Evolutionary conservation across 2,329 filamentous ascomycete genomes (phyloP).

Genomic region (Xylariaceae sp.): DNA sequence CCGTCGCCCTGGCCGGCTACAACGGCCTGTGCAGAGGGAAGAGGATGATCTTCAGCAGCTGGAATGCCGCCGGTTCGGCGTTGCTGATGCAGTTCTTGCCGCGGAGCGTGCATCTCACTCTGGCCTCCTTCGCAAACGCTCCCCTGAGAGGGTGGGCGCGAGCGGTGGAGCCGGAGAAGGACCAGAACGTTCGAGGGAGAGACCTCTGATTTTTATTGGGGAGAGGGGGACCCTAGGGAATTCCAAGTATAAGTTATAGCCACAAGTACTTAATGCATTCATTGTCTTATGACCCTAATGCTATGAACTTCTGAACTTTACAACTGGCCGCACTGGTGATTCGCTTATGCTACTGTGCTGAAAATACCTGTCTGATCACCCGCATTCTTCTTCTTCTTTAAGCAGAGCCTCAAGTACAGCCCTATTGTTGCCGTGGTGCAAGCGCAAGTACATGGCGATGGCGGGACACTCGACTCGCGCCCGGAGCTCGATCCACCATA

Average conservation of each 20-base stretch:
- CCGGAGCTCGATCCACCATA: constrained; percentile 41
- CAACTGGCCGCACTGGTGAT: too few species aligned
- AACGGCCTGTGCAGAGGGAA: neutral
- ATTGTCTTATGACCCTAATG: too few species aligned
- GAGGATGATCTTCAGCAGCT: neutral
- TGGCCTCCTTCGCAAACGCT: neutral
- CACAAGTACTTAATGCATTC: too few species aligned
- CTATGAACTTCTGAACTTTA: too few species aligned
- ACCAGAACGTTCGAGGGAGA: neutral
- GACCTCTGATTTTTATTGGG: too few species aligned
- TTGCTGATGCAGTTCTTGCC: neutral
- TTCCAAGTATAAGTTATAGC: too few species aligned
- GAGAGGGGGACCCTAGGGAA: too few species aligned
- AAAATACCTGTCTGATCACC: too few species aligned
- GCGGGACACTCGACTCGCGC: constrained; percentile 38
- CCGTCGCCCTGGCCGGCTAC: neutral
- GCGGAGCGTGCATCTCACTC: neutral
- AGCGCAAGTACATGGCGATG: constrained; percentile 38
- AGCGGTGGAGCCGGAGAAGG: neutral
- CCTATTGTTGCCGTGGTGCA: too few species aligned
- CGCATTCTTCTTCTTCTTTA: too few species aligned
- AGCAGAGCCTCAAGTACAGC: too few species aligned
- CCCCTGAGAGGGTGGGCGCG: neutral
- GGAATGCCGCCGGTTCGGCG: neutral
- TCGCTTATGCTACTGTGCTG: too few species aligned